Conservation (phyloP, 495 filamentous ascomycete genomes). For the Aspergillus bridgeri region DNA sequence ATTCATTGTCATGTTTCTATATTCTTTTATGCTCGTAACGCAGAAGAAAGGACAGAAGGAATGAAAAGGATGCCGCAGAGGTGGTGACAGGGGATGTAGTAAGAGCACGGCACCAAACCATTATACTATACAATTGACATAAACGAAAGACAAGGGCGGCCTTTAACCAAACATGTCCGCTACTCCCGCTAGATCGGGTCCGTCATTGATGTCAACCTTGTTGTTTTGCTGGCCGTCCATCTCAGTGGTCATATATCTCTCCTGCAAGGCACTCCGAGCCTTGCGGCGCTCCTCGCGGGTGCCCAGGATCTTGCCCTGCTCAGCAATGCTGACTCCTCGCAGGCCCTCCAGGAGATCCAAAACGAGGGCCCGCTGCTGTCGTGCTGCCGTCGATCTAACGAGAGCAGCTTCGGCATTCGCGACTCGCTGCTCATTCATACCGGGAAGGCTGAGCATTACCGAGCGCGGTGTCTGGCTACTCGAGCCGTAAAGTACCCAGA, state of each 20-base stretch:
- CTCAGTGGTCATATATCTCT: slow-evolving; percentile 52
- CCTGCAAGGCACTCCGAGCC: slow-evolving; percentile 48
- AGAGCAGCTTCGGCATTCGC: slow-evolving; percentile 48
- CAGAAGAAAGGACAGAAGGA: background rate
- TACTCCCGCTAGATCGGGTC: slow-evolving; percentile 60
- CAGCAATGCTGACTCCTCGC: slow-evolving; percentile 84
- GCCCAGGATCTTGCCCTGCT: slow-evolving; percentile 76
- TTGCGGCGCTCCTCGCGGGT: slow-evolving; percentile 51
- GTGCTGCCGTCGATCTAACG: slow-evolving; percentile 59
- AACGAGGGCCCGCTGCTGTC: slow-evolving; percentile 77
- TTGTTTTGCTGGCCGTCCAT: slow-evolving; percentile 45
- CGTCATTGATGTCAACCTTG: slow-evolving; percentile 53
- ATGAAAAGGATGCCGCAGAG: background rate
- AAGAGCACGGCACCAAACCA: slow-evolving; percentile 11
- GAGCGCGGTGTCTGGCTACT: slow-evolving; percentile 52
- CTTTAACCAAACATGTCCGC: slow-evolving; percentile 63
- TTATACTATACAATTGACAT: slow-evolving; percentile 11
- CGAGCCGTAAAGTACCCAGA: slow-evolving; percentile 68
- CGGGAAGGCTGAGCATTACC: slow-evolving; percentile 56
- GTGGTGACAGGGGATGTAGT: background rate
- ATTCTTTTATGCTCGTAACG: slow-evolving; percentile 2
- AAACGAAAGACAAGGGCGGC: background rate
- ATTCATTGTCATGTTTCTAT: slow-evolving; percentile 4
- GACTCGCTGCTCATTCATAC: slow-evolving; percentile 47
- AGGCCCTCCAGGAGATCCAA: slow-evolving; percentile 84